Conservation (phyloP, 192 early-diverging fungal genomes). For the Piromyces sp. region DNA sequence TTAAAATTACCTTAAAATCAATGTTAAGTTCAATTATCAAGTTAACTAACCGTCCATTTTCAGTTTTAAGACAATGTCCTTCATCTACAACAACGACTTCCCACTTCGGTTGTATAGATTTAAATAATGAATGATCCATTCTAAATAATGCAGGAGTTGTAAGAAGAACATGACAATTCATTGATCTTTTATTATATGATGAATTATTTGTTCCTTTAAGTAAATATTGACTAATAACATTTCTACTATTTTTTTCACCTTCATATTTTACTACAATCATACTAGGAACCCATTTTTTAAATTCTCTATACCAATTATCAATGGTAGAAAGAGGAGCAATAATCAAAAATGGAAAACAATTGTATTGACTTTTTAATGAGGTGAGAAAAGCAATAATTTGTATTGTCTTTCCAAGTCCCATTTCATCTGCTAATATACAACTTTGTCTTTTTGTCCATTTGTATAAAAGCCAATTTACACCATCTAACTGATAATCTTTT, state of each 20-base stretch:
- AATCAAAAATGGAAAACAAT: constrained; percentile 42
- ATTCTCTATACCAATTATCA: constrained; percentile 52
- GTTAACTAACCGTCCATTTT: constrained; percentile 33
- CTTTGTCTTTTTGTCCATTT: constrained; percentile 37
- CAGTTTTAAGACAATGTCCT: constrained; percentile 62
- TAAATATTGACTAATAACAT: not conserved
- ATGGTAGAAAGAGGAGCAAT: constrained; percentile 35
- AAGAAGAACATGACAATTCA: constrained; percentile 54
- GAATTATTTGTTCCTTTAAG: not conserved
- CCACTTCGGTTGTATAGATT: constrained; percentile 29
- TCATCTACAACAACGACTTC: constrained; percentile 54
- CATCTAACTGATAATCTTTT: constrained; percentile 54
- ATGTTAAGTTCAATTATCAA: constrained; percentile 25
- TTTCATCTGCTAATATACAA: constrained; percentile 57
- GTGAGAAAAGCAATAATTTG: constrained; percentile 46
- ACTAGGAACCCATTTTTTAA: constrained; percentile 49
- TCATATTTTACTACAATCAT: constrained; percentile 18
- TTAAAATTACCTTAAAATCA: constrained; percentile 38
- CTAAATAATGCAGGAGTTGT: constrained; percentile 41
- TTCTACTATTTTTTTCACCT: not conserved
- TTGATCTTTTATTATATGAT: not conserved
- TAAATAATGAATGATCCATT: constrained; percentile 20
- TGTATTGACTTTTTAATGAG: constrained; percentile 19
- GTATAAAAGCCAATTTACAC: constrained; percentile 56
- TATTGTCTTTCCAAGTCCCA: constrained; percentile 63